Evolutionary conservation across 2,329 filamentous ascomycete species (phyloP).

Genomic region (Nemania abortiva): DNA sequence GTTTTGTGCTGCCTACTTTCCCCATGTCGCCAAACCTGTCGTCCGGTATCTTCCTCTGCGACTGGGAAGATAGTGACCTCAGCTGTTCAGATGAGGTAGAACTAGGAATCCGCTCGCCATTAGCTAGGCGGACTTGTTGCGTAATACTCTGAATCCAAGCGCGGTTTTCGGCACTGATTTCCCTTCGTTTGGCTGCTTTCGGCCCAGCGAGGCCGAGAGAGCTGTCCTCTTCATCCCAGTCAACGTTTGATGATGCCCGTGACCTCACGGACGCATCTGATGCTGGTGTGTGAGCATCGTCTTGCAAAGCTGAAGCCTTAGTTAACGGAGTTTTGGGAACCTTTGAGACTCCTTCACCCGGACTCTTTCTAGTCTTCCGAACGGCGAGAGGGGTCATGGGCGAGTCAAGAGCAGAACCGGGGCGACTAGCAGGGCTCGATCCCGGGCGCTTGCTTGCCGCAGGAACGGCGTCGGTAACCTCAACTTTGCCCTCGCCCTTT

Average conservation of each 20-base stretch:
- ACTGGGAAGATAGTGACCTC: slow-evolving; percentile 21
- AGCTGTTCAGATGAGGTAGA: slow-evolving; percentile 39
- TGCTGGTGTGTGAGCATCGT: slow-evolving; percentile 57
- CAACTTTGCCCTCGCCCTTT: slow-evolving; percentile 65
- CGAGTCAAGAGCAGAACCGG: slow-evolving; percentile 56
- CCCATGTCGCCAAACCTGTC: slow-evolving; percentile 75
- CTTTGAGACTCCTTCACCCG: slow-evolving; percentile 53
- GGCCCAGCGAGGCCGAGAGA: slow-evolving; percentile 79
- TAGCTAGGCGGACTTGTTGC: slow-evolving; percentile 80
- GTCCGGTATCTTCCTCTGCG: slow-evolving; percentile 45
- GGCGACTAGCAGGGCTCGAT: slow-evolving; percentile 58
- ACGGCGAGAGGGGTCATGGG: slow-evolving; percentile 64
- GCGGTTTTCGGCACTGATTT: slow-evolving; percentile 78
- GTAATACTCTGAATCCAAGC: slow-evolving; percentile 88
- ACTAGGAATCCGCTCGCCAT: slow-evolving; percentile 64
- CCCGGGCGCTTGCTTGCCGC: slow-evolving; percentile 50
- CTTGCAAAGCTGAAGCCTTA: slow-evolving; percentile 40
- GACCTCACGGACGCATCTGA: slow-evolving; percentile 62
- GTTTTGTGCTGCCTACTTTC: slow-evolving; percentile 78
- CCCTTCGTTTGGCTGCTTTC: slow-evolving; percentile 70
- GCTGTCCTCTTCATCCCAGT: slow-evolving; percentile 71
- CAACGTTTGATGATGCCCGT: slow-evolving; percentile 65
- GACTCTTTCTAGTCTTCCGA: slow-evolving; percentile 65
- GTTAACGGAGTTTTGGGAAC: slow-evolving; percentile 60
- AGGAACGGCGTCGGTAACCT: slow-evolving; percentile 65